phyloP scores from a whole-genome alignment of 352 stramenopile species.

The Pythium plurisporium region DNA sequence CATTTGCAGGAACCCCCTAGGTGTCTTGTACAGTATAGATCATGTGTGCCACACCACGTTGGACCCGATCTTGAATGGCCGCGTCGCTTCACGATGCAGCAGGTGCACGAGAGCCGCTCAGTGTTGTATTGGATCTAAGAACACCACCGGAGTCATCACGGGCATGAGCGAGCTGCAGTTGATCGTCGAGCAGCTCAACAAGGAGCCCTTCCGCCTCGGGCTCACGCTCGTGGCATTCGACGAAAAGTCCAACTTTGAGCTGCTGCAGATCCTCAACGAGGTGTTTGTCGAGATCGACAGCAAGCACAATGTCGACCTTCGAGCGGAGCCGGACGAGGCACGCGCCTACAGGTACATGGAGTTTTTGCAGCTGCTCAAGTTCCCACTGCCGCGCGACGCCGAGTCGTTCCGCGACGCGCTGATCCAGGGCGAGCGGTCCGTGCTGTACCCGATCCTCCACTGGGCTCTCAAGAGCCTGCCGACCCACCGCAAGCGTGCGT shows the following conservation, averaged over 20 bases:
- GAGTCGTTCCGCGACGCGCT: conserved; percentile 77
- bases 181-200: conserved; percentile 93
- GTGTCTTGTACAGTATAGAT: conserved; percentile 32
- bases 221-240: conserved; percentile 92
- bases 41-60: conserved; percentile 17
- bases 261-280: conserved; percentile 93
- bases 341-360: conserved; percentile 81
- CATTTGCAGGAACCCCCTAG: conserved; percentile 17
- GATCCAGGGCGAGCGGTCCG: conserved; percentile 72
- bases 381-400: conserved; percentile 69
- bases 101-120: no score
- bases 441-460: conserved; percentile 91
- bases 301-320: conserved; percentile 83
- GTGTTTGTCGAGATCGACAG: conserved; percentile 88
- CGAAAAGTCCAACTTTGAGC: conserved; percentile 90
- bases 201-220: conserved; percentile 88
- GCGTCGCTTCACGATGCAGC: conserved; percentile 17
- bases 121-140: no score
- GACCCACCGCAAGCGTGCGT: conserved; percentile 90
- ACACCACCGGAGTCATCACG: no score
- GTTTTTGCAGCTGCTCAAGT: conserved; percentile 94
- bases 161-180: conserved; percentile 91
- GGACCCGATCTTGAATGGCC: conserved; percentile 13
- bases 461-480: conserved; percentile 88
- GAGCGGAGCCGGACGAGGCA: conserved; percentile 73